Evolutionary conservation across 2,329 filamentous ascomycete genomes (phyloP).

Genomic region (Epichloe uncinata): DNA sequence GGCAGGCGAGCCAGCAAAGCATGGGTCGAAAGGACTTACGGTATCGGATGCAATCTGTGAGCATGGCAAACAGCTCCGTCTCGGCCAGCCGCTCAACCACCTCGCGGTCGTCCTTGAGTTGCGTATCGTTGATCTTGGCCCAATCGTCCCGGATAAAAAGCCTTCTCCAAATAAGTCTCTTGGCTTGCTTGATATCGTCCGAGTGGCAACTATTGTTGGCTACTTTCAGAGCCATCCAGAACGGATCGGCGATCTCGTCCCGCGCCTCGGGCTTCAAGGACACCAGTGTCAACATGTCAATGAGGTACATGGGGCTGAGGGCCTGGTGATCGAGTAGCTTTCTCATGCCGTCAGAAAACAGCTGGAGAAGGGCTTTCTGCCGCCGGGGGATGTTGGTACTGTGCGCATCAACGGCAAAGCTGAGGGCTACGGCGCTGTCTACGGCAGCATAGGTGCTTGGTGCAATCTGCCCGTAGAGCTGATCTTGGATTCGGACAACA

Average conservation of each 20-base stretch:
- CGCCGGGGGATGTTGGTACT: conserved; percentile 40
- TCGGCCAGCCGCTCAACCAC: conserved; percentile 47
- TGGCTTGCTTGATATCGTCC: conserved; percentile 44
- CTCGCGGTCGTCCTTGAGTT: conserved; percentile 56
- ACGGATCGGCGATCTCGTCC: conserved; percentile 52
- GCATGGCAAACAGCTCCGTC: conserved; percentile 57
- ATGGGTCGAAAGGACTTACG: conserved; percentile 35
- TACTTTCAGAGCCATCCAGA: conserved; percentile 58
- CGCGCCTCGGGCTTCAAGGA: conserved; percentile 28
- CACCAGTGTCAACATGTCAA: conserved; percentile 72
- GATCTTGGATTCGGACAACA: conserved; percentile 67
- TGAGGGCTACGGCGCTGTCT: conserved; percentile 64
- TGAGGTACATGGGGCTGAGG: conserved; percentile 50
- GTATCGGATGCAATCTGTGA: conserved; percentile 48
- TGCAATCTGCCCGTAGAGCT: conserved; percentile 57
- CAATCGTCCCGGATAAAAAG: conserved; percentile 78
- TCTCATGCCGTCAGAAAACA: conserved; percentile 59
- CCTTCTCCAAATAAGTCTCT: conserved; percentile 69
- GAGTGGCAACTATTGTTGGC: conserved; percentile 40
- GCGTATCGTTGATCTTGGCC: conserved; percentile 64
- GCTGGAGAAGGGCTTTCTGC: conserved; percentile 50
- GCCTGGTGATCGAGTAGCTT: conserved; percentile 59
- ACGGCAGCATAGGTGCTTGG: conserved; percentile 58
- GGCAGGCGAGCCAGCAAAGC: background rate
- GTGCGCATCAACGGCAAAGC: conserved; percentile 61